A percentile compares a stretch with the other conserved stretches of the same genome.
Evolutionary conservation across 1,284 basidiomycete genomes (phyloP).

Genomic region (Ustilago bromivora): DNA sequence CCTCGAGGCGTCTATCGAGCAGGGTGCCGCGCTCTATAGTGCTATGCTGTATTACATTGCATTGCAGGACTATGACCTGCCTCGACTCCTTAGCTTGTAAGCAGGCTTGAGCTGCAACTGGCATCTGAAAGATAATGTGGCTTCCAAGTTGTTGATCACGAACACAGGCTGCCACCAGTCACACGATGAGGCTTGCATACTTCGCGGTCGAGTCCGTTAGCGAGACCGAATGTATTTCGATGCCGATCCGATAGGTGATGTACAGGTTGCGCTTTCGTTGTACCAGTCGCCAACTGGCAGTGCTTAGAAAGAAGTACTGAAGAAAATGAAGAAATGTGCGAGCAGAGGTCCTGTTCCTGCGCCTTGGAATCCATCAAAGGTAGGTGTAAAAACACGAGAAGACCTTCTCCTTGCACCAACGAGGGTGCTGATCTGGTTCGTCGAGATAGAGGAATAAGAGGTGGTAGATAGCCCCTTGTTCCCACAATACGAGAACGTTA

Average conservation of each 20-base stretch:
- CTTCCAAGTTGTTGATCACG: background rate
- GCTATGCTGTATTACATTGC: too few relatives aligned
- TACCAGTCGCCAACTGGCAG: background rate
- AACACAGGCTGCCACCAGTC: too few relatives aligned
- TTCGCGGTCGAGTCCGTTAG: too few relatives aligned
- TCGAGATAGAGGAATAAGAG: slow-evolving; percentile 59
- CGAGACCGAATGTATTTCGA: too few relatives aligned
- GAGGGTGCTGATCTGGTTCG: slow-evolving; percentile 51
- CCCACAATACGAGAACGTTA: slow-evolving; percentile 61
- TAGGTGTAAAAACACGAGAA: slow-evolving; percentile 46
- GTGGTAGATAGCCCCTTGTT: slow-evolving; percentile 45
- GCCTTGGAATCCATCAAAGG: slow-evolving; percentile 22
- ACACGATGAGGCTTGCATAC: too few relatives aligned
- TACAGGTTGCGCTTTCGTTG: background rate
- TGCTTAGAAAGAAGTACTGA: background rate
- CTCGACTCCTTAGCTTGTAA: too few relatives aligned
- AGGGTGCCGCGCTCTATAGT: too few relatives aligned
- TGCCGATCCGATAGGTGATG: background rate
- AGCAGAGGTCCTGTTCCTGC: slow-evolving; percentile 50
- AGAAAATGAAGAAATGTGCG: slow-evolving; percentile 28
- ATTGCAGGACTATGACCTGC: too few relatives aligned
- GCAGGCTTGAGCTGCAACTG: too few relatives aligned
- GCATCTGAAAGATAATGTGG: too few relatives aligned
- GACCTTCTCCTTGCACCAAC: slow-evolving; percentile 32
- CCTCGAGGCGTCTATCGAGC: too few relatives aligned